Evolutionary conservation across 1,284 basidiomycete species (phyloP).

Genomic region (Sanguinoderma infundibulare): DNA sequence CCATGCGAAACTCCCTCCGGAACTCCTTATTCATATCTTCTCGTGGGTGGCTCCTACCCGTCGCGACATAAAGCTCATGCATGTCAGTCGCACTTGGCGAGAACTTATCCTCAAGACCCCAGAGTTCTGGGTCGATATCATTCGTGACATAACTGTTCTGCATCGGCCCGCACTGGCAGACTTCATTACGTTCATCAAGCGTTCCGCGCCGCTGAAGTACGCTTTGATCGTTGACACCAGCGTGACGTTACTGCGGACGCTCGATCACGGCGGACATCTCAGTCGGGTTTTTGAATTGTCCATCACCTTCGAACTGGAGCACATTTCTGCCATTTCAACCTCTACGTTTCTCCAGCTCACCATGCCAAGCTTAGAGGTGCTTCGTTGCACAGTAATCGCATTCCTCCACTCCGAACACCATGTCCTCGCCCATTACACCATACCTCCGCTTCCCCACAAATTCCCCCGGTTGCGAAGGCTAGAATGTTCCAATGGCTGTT

Average conservation of each 20-base stretch:
- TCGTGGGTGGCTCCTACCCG: not conserved
- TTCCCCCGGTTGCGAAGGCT: not conserved
- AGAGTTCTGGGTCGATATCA: not conserved
- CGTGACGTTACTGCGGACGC: not conserved
- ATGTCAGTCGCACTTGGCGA: constrained; percentile 3
- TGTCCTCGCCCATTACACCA: not conserved
- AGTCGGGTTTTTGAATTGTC: not conserved
- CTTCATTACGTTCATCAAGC: not conserved
- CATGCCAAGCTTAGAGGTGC: not conserved
- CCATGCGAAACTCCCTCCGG: not conserved
- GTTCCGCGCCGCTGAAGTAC: not conserved
- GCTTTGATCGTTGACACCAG: not conserved
- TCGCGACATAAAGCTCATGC: not conserved
- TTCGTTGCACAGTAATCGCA: not conserved
- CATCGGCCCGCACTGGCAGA: not conserved
- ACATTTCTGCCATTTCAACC: not conserved
- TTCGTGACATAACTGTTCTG: not conserved
- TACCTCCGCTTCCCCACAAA: not conserved
- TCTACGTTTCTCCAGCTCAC: not conserved
- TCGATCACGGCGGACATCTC: not conserved
- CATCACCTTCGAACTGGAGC: not conserved
- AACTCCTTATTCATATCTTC: constrained; percentile 5
- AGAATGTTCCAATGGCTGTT: not conserved
- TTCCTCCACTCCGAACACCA: not conserved
- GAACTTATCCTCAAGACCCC: constrained; percentile 1